Evolutionary conservation across 345 rosid genomes (phyloP), one percentile per base, ranked within the genome.

Genomic region (Eucalyptus microcorys): DNA sequence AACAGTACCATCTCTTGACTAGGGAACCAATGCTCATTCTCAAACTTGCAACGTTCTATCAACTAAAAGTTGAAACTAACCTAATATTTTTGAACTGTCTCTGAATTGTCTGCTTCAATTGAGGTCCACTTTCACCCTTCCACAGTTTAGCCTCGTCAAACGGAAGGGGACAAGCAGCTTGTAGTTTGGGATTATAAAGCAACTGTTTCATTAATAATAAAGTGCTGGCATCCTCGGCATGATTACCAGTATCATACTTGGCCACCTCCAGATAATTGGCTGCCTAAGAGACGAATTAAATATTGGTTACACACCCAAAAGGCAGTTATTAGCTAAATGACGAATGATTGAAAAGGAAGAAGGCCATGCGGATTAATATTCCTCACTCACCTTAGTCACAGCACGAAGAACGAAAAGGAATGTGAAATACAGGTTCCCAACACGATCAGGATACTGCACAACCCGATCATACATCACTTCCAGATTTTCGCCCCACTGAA

Each of bases 111-210:
- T 93, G 94, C 87, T 96, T 98, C 89, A 97, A 91, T 92, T 97
- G 99, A 27, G 99, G 99, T 79, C 99, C 99, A 85, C 94, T 93
- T 92, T 94, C 95, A 32, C 99, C 99, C 88, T 94, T 95, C 99
- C 99, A 97, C 88, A 98, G 92, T 92, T 96, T 96, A 57, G 97
- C 99, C 93, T 98, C 99, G 86, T 98, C 99, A 90, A 94, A 98
- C 34, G 99, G 99, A 57, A 97, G 92, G 15, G 99, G 99, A 89
- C 99, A 97, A 68, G 99, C 99, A 87, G 98, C 94, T 91, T 93
- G 97, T 66, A 96, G 92, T 89, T 95, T 93, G 83, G 96, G 94
- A 88, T 97, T 93, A 91, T 94, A 90, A 12, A 97, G 95, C 49
- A 98, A 91, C 92, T 96, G 99, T 86, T 89, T 95, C 93, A 97